A percentile compares a stretch with the other conserved stretches of the same genome.
These are phyloP conservation scores for Populus ilicifolia DNA, from an alignment of 345 rosid genomes.

Conservation along the genomic window DNA sequence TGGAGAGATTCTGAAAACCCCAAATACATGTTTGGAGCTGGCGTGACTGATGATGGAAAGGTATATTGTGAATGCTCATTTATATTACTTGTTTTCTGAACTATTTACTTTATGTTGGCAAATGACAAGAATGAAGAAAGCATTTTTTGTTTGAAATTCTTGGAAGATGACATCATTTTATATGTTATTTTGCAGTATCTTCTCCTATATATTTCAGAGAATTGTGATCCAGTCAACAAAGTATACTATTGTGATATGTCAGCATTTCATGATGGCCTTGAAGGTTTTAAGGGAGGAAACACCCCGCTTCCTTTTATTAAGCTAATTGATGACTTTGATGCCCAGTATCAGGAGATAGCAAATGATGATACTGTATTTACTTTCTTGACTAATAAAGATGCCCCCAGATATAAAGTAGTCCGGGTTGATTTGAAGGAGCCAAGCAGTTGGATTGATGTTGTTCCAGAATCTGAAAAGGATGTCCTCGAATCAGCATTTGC, in stretches of 20 bases:
- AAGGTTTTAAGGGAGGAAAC: constrained; percentile 49
- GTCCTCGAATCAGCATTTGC: constrained; percentile 69
- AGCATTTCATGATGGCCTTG: constrained; percentile 55
- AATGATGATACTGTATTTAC: constrained; percentile 73
- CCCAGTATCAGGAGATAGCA: constrained; percentile 53
- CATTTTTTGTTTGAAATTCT: neutral
- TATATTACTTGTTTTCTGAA: neutral
- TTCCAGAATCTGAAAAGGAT: constrained; percentile 71
- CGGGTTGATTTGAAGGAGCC: constrained; percentile 78
- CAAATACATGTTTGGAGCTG: constrained; percentile 46
- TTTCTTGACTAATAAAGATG: constrained; percentile 71
- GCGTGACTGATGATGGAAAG: constrained; percentile 81
- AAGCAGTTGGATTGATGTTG: constrained; percentile 59
- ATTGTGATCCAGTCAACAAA: constrained; percentile 80
- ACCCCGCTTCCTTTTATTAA: constrained; percentile 64
- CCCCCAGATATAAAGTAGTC: constrained; percentile 79
- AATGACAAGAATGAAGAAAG: neutral
- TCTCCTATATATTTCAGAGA: constrained; percentile 48
- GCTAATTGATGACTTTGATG: constrained; percentile 64
- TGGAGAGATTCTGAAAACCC: constrained; percentile 88
- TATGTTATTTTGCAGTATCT: constrained; percentile 55
- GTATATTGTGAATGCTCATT: constrained; percentile 21
- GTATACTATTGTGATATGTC: constrained; percentile 67
- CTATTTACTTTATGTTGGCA: neutral
- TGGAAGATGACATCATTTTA: neutral